Evolutionary conservation across 1,139 yeast genomes (phyloP).

Genomic region (Torulaspora pretoriensis): DNA sequence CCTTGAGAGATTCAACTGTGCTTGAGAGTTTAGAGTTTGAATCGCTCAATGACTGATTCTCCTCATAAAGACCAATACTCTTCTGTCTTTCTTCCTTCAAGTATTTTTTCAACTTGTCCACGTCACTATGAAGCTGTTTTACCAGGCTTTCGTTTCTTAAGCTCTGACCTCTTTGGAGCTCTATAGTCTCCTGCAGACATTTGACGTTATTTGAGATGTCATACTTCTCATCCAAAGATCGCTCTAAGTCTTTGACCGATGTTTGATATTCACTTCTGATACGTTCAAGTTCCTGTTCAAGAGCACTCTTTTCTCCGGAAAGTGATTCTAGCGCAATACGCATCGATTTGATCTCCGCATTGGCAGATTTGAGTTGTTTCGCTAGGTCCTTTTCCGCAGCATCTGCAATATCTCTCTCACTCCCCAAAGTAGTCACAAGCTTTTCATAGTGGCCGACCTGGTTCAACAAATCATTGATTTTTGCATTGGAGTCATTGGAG

Average conservation of each 20-base stretch:
- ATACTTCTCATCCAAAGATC: constrained; percentile 45
- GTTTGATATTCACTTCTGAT: constrained; percentile 47
- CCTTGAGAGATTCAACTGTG: constrained; percentile 38
- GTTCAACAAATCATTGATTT: constrained; percentile 47
- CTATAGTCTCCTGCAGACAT: constrained; percentile 34
- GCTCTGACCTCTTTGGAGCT: constrained; percentile 33
- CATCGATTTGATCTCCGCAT: constrained; percentile 43
- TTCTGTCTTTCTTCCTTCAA: constrained; percentile 39
- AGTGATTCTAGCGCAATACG: constrained; percentile 33
- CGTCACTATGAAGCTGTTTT: constrained; percentile 34
- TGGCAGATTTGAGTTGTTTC: constrained; percentile 40
- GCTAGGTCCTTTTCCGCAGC: constrained; percentile 43
- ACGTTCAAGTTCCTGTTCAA: constrained; percentile 45
- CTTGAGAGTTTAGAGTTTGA: constrained; percentile 37
- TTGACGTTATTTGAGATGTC: constrained; percentile 34
- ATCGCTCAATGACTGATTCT: constrained; percentile 36
- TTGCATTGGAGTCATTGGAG: constrained; percentile 49
- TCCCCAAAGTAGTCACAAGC: constrained; percentile 43
- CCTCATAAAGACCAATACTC: constrained; percentile 37
- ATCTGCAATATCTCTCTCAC: constrained; percentile 46
- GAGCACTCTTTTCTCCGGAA: constrained; percentile 46
- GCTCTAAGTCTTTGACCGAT: constrained; percentile 45
- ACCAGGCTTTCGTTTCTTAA: constrained; percentile 39
- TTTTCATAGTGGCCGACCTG: constrained; percentile 50
- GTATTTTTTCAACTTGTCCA: constrained; percentile 30